A percentile compares a stretch with the other conserved stretches of the same genome.
Conservation (phyloP, 2,329 filamentous ascomycete genomes). For the Podosphaera aphanis region DNA sequence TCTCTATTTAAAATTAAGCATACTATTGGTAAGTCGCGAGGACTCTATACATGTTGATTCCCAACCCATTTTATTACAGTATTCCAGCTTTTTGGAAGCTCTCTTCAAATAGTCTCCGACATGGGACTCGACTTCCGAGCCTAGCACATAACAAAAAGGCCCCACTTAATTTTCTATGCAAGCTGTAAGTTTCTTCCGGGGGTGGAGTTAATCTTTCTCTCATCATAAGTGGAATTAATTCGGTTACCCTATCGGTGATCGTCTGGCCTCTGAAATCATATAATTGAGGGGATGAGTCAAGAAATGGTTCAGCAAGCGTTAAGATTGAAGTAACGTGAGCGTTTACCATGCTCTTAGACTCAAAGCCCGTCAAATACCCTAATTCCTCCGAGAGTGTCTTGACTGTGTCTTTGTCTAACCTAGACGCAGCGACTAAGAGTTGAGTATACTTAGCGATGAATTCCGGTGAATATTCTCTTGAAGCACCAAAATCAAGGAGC, state of each 20-base stretch:
- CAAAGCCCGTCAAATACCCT: slow-evolving; percentile 80
- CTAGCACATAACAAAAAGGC: slow-evolving; percentile 81
- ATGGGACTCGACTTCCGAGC: slow-evolving; percentile 61
- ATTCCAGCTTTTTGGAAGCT: slow-evolving; percentile 14
- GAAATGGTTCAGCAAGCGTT: slow-evolving; percentile 81
- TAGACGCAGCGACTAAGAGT: slow-evolving; percentile 59
- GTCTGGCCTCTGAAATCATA: slow-evolving; percentile 92
- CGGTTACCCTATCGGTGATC: slow-evolving; percentile 79
- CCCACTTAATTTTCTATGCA: slow-evolving; percentile 86
- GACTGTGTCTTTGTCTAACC: slow-evolving; percentile 39
- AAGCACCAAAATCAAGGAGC: slow-evolving; percentile 86
- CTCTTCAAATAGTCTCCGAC: slow-evolving; percentile 51
- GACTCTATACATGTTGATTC: no score
- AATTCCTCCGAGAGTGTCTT: slow-evolving; percentile 47
- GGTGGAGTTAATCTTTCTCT: slow-evolving; percentile 70
- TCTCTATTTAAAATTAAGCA: no score
- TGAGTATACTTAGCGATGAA: slow-evolving; percentile 65
- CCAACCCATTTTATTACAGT: no score
- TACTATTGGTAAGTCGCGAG: no score
- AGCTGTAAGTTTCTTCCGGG: slow-evolving; percentile 87
- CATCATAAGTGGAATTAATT: slow-evolving; percentile 80
- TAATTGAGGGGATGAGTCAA: slow-evolving; percentile 47
- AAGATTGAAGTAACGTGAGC: slow-evolving; percentile 76
- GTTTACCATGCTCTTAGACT: slow-evolving; percentile 65
- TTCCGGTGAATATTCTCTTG: slow-evolving; percentile 54